Conservation (phyloP, 2,329 filamentous ascomycete species). For the Ceratocystis albifundus region DNA sequence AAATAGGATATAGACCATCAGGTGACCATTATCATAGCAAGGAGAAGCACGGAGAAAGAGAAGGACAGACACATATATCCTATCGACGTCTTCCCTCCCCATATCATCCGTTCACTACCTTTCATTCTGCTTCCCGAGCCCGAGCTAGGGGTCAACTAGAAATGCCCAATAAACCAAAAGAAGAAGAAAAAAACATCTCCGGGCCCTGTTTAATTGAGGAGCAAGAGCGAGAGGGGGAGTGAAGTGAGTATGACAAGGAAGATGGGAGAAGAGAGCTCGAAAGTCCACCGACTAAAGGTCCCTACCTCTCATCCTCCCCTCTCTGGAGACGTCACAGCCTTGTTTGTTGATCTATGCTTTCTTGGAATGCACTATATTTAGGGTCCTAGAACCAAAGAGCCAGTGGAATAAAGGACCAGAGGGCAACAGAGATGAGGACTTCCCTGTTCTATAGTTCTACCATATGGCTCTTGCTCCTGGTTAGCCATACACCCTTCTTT, state of each 20-base stretch:
- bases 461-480: background rate
- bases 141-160: background rate
- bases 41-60: background rate
- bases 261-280: background rate
- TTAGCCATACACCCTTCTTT: background rate
- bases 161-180: background rate
- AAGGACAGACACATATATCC: background rate
- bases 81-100: background rate
- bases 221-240: background rate
- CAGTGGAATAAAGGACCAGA: no score
- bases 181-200: background rate
- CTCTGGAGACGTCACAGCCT: conserved; percentile 8
- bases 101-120: background rate
- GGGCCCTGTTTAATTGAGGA: background rate
- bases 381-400: background rate
- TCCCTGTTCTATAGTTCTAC: background rate
- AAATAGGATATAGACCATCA: background rate
- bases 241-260: background rate
- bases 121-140: background rate
- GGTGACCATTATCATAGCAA: background rate
- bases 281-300: background rate
- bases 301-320: background rate
- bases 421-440: background rate
- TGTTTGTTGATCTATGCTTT: background rate
- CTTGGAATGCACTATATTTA: conserved; percentile 4